Evolutionary conservation across 495 filamentous ascomycete species (phyloP), one percentile per base, ranked within the genome.

Genomic region (Aspergillus conjunctus): DNA sequence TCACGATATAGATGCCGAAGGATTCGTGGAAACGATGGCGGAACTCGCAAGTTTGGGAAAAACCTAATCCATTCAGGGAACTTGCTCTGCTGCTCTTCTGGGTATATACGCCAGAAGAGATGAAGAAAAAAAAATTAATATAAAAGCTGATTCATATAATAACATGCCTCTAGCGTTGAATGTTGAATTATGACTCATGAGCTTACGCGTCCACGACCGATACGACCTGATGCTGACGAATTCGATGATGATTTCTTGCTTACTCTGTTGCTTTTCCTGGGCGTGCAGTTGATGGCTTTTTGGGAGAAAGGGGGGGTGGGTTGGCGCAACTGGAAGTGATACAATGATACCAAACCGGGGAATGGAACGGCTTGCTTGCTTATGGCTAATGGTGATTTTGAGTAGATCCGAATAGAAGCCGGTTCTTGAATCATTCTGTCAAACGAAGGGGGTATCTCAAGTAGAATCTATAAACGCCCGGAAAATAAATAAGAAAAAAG

Each of bases 1-100:
- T 49, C 15, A 32, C 12, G 21, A 45, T 33, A 8, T 63, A 80
- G 75, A 81, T 70, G 72, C 78, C 17, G 66, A 74, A n/a, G 62
- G 51, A 11, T 79, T 66, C 26, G 37, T 62, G 7, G 41, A 60
- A 26, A 65, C 56, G 10, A 64, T 67, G 31, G 37, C 48, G 7
- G 64, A 66, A 32, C 58, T 64, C 20, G 54, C 65, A 7, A 21
- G 21, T 41, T 22, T 43, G 18, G 32, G 39, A 26, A 14, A 44
- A 12, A 17, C 54, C 18, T 48, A 48, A 48, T 11, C n/a, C 7
- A 48, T 17, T 21, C 21, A 11, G 7, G 18, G 18, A n/a, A 11
- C 7, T 48, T 20, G 21, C 17, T 31, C 18, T 48, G 44, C 3
- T 26, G 26, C 26, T 26, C 26, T 26, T 26, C 26, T 26, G 44